phyloP scores from a whole-genome alignment of 2,329 filamentous ascomycete species.

The Penicillium brasilianum region DNA sequence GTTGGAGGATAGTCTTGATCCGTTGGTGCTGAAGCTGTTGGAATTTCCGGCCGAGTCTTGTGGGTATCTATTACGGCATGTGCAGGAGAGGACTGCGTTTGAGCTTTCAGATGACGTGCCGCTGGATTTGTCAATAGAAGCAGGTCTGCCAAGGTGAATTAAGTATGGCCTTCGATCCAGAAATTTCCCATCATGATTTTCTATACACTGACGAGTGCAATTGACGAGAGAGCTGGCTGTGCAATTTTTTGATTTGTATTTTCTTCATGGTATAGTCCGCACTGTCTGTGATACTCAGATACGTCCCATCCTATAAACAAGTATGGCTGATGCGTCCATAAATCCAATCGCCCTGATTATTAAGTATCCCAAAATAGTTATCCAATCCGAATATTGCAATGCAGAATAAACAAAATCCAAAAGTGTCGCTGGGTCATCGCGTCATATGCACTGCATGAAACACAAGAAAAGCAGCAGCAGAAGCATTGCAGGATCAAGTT shows the following conservation, averaged over 20 bases:
- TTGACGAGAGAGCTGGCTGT: too few species aligned
- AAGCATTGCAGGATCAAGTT: conserved; percentile 5
- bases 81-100: conserved; percentile 25
- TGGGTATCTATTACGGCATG: conserved; percentile 39
- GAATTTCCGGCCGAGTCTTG: conserved; percentile 42
- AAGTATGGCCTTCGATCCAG: background rate
- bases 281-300: background rate
- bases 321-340: conserved; percentile 9
- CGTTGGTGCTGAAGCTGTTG: conserved; percentile 35
- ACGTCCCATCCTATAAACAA: background rate
- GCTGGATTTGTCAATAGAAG: background rate
- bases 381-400: conserved; percentile 13
- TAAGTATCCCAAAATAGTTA: conserved; percentile 25
- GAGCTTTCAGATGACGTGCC: conserved; percentile 14
- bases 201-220: background rate
- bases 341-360: conserved; percentile 16
- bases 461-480: background rate
- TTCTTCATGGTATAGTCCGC: background rate
- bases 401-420: conserved; percentile 4
- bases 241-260: background rate
- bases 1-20: conserved; percentile 38
- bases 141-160: background rate
- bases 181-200: background rate
- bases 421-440: conserved; percentile 16
- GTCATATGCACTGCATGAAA: conserved; percentile 23